Evolutionary conservation across 148 eudicot species (phyloP).

Genomic region (Limonium bicolor): DNA sequence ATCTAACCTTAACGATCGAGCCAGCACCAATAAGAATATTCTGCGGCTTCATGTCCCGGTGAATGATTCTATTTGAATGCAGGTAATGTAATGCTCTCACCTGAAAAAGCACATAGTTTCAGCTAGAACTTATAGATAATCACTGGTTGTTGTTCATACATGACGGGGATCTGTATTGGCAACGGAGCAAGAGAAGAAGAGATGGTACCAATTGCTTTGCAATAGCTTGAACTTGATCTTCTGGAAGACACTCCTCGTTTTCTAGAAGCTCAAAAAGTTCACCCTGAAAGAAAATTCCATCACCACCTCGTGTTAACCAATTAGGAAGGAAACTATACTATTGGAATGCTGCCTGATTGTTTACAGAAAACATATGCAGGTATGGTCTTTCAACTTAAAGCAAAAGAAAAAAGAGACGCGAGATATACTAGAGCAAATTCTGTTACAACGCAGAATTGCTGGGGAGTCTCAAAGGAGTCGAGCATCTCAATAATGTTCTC

Average conservation of each 20-base stretch:
- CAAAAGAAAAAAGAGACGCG: not conserved
- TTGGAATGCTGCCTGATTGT: not conserved
- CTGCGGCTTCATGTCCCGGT: constrained; percentile 99
- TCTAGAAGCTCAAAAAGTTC: constrained; percentile 94
- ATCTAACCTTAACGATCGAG: constrained; percentile 68
- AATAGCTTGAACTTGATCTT: constrained; percentile 93
- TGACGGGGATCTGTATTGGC: too few species aligned
- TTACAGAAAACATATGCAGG: not conserved
- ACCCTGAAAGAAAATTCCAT: constrained; percentile 32
- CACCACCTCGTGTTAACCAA: not conserved
- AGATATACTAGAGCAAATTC: constrained; percentile 86
- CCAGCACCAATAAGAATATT: constrained; percentile 95
- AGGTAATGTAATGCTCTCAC: constrained; percentile 88
- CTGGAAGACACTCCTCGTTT: constrained; percentile 97
- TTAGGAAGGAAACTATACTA: too few species aligned
- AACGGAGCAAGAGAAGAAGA: too few species aligned
- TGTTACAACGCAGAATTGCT: constrained; percentile 94
- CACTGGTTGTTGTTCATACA: too few species aligned
- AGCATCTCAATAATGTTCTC: constrained; percentile 94
- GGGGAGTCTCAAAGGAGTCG: constrained; percentile 89
- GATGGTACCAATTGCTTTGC: constrained; percentile 84
- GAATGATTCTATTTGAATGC: constrained; percentile 93
- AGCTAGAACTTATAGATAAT: not conserved
- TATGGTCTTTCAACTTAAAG: not conserved
- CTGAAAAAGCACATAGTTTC: constrained; percentile 18